phyloP scores from a whole-genome alignment of 1,284 basidiomycete genomes.

The Chalciporus sp. region DNA sequence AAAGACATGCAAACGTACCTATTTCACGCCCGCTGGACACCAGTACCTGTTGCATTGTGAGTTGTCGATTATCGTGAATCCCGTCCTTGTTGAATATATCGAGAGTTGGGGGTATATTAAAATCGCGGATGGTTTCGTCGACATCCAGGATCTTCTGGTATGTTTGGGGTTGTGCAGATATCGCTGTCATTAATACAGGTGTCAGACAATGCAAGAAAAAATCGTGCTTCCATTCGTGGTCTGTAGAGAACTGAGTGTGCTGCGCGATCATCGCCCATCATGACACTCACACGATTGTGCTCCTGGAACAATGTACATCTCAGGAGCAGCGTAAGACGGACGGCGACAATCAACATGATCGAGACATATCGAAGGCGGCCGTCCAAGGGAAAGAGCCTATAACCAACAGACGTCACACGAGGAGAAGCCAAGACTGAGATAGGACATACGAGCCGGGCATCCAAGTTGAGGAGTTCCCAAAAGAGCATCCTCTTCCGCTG shows the following conservation, averaged over 20 bases:
- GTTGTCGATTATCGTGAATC: conserved; percentile 46
- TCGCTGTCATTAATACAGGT: conserved; percentile 66
- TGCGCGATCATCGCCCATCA: conserved; percentile 1
- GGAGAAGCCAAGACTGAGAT: conserved; percentile 5
- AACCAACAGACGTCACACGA: conserved; percentile 5
- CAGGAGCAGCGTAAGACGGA: conserved; percentile 58
- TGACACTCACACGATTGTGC: conserved; percentile 64
- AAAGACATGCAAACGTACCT: conserved; percentile 43
- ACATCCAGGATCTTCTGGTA: conserved; percentile 60
- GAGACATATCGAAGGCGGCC: conserved; percentile 71
- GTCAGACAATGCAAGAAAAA: conserved; percentile 68
- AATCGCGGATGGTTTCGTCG: conserved; percentile 62
- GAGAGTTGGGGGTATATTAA: conserved; percentile 58
- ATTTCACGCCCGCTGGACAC: conserved; percentile 69
- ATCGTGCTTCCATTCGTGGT: conserved; percentile 73
- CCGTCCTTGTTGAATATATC: conserved; percentile 47
- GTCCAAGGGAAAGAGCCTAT: conserved; percentile 74
- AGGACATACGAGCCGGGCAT: conserved; percentile 66
- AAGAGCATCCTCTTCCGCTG: conserved; percentile 69
- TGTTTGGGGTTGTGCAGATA: conserved; percentile 57
- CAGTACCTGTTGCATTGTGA: conserved; percentile 71
- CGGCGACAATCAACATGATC: conserved; percentile 69
- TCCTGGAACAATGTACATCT: conserved; percentile 56
- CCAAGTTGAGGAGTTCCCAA: conserved; percentile 75
- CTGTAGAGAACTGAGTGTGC: conserved; percentile 38